Evolutionary conservation across 257 asterid species (phyloP).

Genomic region (Ilex asprella): DNA sequence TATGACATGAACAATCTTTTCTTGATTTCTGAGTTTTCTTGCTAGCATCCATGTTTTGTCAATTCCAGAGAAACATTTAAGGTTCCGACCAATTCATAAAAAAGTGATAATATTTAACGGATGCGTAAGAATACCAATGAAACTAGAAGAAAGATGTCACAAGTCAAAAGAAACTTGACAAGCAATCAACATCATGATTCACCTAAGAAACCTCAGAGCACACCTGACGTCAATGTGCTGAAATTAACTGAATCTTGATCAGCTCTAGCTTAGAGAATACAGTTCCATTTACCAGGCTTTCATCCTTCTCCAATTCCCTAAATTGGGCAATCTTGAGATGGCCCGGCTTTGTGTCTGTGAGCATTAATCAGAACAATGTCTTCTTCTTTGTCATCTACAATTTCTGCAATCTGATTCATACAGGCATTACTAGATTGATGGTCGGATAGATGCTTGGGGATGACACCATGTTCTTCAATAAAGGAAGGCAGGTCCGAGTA

Average conservation of each 20-base stretch:
- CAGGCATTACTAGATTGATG: conserved; percentile 29
- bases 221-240: conserved; percentile 75
- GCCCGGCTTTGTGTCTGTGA: conserved; percentile 44
- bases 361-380: conserved; percentile 53
- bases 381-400: conserved; percentile 39
- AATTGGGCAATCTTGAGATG: conserved; percentile 39
- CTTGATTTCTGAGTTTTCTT: not conserved
- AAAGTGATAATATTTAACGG: too few relatives aligned
- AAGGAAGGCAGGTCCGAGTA: conserved; percentile 88
- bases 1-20: not conserved
- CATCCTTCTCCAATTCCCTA: conserved; percentile 73
- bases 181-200: too few relatives aligned
- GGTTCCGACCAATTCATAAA: not conserved
- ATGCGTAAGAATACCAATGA: too few relatives aligned
- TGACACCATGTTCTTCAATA: conserved; percentile 75
- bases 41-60: not conserved
- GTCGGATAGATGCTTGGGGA: conserved; percentile 62
- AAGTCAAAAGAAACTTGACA: too few relatives aligned
- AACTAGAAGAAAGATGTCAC: too few relatives aligned
- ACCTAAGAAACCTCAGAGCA: conserved; percentile 2
- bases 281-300: conserved; percentile 66
- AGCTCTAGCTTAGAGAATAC: conserved; percentile 90
- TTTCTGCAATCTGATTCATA: conserved; percentile 20
- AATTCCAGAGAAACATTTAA: not conserved
- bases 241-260: conserved; percentile 70